These are phyloP conservation scores for Curvularia sp. DNA, from an alignment of 2,329 filamentous ascomycete species.

Conservation along the genomic window DNA sequence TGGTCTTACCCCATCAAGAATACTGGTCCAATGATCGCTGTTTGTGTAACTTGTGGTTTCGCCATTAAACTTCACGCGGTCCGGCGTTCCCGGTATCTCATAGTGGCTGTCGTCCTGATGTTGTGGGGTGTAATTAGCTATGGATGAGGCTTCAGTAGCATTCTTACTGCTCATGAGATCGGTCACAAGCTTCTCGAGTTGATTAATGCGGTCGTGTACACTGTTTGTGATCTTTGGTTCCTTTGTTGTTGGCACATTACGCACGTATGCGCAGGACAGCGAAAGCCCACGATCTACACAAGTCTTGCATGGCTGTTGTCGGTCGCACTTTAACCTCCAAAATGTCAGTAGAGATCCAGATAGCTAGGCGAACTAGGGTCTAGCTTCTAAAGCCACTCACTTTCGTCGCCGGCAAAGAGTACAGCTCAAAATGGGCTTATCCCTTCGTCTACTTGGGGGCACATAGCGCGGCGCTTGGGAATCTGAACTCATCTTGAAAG, in stretches of 20 bases:
- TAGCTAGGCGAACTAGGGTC: neutral
- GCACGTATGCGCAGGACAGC: slow-evolving; percentile 44
- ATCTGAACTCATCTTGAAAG: slow-evolving; percentile 29
- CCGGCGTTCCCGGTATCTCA: slow-evolving; percentile 36
- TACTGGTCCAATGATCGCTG: slow-evolving; percentile 48
- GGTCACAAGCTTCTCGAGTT: slow-evolving; percentile 48
- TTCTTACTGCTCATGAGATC: slow-evolving; percentile 42
- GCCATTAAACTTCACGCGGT: slow-evolving; percentile 37
- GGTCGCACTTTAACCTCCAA: slow-evolving; percentile 44
- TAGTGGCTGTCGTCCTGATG: slow-evolving; percentile 8
- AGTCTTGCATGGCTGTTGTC: slow-evolving; percentile 47
- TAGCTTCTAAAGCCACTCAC: slow-evolving; percentile 18
- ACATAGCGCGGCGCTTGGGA: slow-evolving; percentile 29
- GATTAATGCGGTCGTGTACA: slow-evolving; percentile 48
- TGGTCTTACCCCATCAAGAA: slow-evolving; percentile 43
- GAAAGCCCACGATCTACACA: slow-evolving; percentile 48
- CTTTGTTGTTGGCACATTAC: slow-evolving; percentile 25
- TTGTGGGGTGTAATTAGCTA: slow-evolving; percentile 14
- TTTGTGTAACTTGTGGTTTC: slow-evolving; percentile 44
- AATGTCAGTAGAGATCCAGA: slow-evolving; percentile 11
- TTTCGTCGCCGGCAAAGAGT: slow-evolving; percentile 39
- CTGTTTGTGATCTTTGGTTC: slow-evolving; percentile 37
- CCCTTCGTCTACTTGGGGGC: slow-evolving; percentile 39
- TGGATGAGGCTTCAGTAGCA: neutral
- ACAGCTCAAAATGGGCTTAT: slow-evolving; percentile 44